These are phyloP conservation scores for Ophiostoma fasciatum DNA, from an alignment of 2,329 filamentous ascomycete genomes.

Conservation along the genomic window DNA sequence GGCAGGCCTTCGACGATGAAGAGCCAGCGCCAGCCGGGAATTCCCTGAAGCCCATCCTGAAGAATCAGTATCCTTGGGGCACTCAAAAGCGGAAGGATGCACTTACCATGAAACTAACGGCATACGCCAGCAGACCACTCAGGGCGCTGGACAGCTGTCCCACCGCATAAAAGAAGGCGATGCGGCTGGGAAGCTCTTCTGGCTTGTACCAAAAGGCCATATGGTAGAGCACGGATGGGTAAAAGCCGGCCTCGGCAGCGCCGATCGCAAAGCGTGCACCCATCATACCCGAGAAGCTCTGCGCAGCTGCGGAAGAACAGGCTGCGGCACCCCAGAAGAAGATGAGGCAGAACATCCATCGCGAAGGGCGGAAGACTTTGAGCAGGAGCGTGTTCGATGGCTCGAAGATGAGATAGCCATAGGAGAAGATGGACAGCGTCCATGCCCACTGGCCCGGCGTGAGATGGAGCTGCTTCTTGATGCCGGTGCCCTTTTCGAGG, in stretches of 20 bases:
- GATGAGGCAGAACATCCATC: conserved; percentile 22
- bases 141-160: conserved; percentile 20
- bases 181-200: conserved; percentile 19
- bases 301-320: conserved; percentile 20
- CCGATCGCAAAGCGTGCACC: conserved; percentile 23
- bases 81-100: conserved; percentile 13
- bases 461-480: conserved; percentile 23
- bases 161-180: conserved; percentile 23
- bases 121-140: conserved; percentile 22
- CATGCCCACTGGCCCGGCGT: conserved; percentile 22
- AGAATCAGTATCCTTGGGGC: too few relatives aligned
- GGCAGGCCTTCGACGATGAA: conserved; percentile 53
- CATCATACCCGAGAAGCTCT: conserved; percentile 23
- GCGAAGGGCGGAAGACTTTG: conserved; percentile 20
- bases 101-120: conserved; percentile 21
- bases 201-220: conserved; percentile 26
- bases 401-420: conserved; percentile 24
- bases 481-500: conserved; percentile 22
- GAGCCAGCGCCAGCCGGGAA: conserved; percentile 49
- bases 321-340: conserved; percentile 22
- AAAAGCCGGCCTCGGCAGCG: conserved; percentile 22
- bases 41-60: conserved; percentile 4
- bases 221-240: conserved; percentile 22
- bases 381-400: conserved; percentile 23
- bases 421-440: conserved; percentile 25